Conservation (phyloP, 306 rosid species). For the Prunus padus region DNA sequence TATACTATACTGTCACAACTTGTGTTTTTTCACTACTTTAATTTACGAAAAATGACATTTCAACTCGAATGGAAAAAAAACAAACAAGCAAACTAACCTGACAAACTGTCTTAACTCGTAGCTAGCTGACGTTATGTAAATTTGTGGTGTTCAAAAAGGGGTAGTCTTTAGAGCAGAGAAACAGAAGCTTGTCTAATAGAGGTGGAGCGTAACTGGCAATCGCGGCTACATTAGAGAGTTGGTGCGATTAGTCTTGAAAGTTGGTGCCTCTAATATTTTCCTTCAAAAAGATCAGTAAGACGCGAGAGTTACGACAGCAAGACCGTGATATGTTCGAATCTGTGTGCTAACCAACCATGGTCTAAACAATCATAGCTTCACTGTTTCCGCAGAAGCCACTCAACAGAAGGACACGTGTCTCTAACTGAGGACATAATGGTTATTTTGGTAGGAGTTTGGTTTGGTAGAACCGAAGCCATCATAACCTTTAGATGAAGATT, state of each 20-base stretch:
- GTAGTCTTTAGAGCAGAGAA: too few relatives aligned
- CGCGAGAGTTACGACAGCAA: background rate
- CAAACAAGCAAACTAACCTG: too few relatives aligned
- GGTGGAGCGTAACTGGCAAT: too few relatives aligned
- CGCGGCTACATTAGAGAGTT: too few relatives aligned
- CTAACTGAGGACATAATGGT: constrained; percentile 24
- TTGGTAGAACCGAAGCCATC: constrained; percentile 24
- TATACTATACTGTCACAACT: too few relatives aligned
- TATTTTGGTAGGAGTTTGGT: background rate
- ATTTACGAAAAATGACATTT: background rate
- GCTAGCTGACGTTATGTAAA: background rate
- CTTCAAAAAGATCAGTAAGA: background rate
- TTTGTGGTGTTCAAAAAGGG: background rate
- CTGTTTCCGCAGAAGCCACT: background rate
- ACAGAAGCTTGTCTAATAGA: too few relatives aligned
- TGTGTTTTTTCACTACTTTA: too few relatives aligned
- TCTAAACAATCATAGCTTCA: background rate
- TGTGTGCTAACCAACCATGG: background rate
- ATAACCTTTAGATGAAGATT: constrained; percentile 11
- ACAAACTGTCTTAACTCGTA: too few relatives aligned
- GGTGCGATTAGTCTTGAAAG: too few relatives aligned
- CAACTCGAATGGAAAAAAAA: too few relatives aligned
- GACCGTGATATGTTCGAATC: constrained; percentile 13
- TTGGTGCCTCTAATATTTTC: too few relatives aligned
- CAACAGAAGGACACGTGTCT: background rate